Percentiles rank a stretch among this genome's conserved stretches.
These are phyloP conservation scores for Stylosanthes scabra DNA, from an alignment of 331 rosid species.

Conservation along the genomic window DNA sequence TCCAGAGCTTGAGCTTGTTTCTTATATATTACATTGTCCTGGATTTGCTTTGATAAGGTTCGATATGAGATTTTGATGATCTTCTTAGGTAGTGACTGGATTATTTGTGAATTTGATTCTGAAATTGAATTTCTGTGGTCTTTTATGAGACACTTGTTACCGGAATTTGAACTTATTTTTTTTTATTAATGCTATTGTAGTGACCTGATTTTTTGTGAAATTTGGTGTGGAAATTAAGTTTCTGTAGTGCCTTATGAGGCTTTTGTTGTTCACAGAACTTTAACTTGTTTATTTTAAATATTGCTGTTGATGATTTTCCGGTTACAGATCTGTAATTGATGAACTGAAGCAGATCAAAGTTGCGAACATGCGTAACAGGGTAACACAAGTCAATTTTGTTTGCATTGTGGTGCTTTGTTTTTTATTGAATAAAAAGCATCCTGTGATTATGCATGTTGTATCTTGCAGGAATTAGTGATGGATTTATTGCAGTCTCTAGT, in stretches of 20 bases:
- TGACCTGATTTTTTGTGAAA: too few relatives aligned
- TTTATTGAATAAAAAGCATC: not conserved
- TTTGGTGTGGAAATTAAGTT: too few relatives aligned
- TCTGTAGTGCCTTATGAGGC: not conserved
- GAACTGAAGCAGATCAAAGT: constrained; percentile 69
- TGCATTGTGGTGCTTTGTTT: not conserved
- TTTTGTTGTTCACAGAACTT: not conserved
- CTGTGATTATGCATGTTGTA: not conserved
- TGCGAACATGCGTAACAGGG: constrained; percentile 67
- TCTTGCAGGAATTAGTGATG: constrained; percentile 68
- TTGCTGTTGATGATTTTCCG: not conserved
- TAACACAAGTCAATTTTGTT: constrained; percentile 39
- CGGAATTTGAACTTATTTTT: too few relatives aligned
- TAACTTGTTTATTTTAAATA: not conserved
- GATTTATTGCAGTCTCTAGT: constrained; percentile 82
- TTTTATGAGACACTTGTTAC: too few relatives aligned
- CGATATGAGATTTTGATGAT: constrained; percentile 1
- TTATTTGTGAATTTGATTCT: not conserved
- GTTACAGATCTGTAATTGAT: constrained; percentile 58
- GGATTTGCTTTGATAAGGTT: constrained; percentile 34
- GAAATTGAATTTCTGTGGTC: not conserved
- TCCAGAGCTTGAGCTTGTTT: not conserved
- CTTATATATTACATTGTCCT: not conserved
- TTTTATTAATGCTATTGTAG: too few relatives aligned
- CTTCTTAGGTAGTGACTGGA: not conserved